Evolutionary conservation across 495 filamentous ascomycete species (phyloP), one percentile per base, ranked within the genome.

Genomic region (Penicillium coprophilum): DNA sequence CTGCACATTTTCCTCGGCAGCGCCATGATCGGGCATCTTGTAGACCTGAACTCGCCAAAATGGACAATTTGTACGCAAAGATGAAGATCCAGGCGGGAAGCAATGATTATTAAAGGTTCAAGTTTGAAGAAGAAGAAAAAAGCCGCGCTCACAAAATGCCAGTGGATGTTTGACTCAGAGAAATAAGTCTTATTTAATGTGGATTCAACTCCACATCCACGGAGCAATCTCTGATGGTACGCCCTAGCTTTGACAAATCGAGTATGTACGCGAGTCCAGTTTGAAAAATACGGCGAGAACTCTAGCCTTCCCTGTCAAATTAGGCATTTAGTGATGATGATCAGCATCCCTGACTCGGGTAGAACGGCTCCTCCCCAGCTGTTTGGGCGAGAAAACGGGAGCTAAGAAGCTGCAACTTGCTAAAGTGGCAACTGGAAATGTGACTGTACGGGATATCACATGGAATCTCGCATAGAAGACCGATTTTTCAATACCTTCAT

Each of bases 351-450:
- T 55, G 6, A 17, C 44, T 61, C 66, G 66, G 66, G 43, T 68
- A 68, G 53, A 50, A 68, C 66, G 66, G 66, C 60, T 64, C 27
- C 50, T 41, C 24, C 47, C 27, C 47, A 51, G 59, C 52, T 13
- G 34, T 58, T 55, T 58, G 38, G 43, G 40, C 49, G 43, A 50
- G 39, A 41, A 59, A 44, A 32, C 39, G 55, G 15, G 34, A 57
- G 59, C 59, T 45, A 62, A 57, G 32, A 59, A 41, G 48, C 23
- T 43, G 24, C 24, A 15, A 40, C 34, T 46, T 53, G 47, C 51
- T 45, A n/a, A 46, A 21, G 58, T 59, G 62, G 62, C 55, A 58
- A 61, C 50, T 39, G 28, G 17, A 45, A 36, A 46, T 46, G 39
- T 13, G 13, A 51, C 39, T 40, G 31, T 17, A 31, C 34, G 27